Evolutionary conservation across 257 asterid genomes (phyloP).

Genomic region (Forsythia viridissima): DNA sequence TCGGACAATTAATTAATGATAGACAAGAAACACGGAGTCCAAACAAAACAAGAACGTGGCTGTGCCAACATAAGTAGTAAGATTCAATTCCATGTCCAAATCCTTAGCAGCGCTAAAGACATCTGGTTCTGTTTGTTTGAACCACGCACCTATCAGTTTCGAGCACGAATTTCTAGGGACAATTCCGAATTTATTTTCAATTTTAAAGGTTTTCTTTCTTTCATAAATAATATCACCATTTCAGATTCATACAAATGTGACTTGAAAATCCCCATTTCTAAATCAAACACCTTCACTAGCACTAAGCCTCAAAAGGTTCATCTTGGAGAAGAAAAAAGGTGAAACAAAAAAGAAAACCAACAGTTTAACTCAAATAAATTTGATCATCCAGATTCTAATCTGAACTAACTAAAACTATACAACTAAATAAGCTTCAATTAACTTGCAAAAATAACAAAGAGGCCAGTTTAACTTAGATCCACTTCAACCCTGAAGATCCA

Average conservation of each 20-base stretch:
- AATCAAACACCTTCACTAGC: neutral
- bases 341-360: neutral
- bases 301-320: neutral
- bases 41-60: neutral
- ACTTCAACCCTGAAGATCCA: neutral
- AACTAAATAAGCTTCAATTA: neutral
- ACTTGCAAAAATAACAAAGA: neutral
- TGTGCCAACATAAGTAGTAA: neutral
- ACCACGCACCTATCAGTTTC: neutral
- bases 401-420: neutral
- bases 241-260: neutral
- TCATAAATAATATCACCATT: neutral
- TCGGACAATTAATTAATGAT: neutral
- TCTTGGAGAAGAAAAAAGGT: neutral
- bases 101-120: conserved; percentile 3
- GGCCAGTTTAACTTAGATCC: neutral
- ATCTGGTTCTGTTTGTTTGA: neutral
- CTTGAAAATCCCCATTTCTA: neutral
- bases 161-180: neutral
- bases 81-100: neutral
- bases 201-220: neutral
- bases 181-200: neutral
- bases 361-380: neutral
- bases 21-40: neutral
- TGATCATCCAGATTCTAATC: neutral